Conservation (phyloP, 169 alveolate genomes). For the Miamiensis avidus region DNA sequence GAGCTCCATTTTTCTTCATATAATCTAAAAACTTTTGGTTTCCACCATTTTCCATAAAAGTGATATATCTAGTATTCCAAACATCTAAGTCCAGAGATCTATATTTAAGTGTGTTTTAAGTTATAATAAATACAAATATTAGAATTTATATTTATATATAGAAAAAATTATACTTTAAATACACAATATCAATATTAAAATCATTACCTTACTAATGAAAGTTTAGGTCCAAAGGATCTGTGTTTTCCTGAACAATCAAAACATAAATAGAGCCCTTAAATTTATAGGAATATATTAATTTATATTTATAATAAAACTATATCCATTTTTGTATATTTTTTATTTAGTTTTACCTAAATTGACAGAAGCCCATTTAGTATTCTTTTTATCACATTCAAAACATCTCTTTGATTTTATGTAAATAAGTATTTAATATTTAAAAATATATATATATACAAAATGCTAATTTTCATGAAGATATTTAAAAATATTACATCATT, state of each 20-base stretch:
- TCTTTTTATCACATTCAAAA: background rate
- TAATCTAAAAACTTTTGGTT: background rate
- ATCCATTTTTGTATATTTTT: no score
- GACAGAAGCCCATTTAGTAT: background rate
- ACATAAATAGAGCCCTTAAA: background rate
- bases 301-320: no score
- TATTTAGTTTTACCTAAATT: background rate
- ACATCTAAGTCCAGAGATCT: background rate
- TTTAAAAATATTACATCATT: background rate
- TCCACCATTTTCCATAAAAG: background rate
- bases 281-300: no score
- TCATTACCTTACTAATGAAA: background rate
- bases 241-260: background rate
- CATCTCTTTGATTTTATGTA: no score
- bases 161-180: no score
- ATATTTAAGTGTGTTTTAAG: no score
- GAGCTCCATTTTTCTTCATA: background rate
- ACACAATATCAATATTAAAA: background rate
- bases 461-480: no score
- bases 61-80: background rate
- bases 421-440: no score
- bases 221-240: background rate
- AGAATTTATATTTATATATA: no score
- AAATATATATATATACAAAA: no score
- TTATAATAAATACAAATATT: no score